These are phyloP conservation scores for Sphagnum magellanicum DNA, from an alignment of 228 moss, liverwort and hornwort species.

Conservation along the genomic window DNA sequence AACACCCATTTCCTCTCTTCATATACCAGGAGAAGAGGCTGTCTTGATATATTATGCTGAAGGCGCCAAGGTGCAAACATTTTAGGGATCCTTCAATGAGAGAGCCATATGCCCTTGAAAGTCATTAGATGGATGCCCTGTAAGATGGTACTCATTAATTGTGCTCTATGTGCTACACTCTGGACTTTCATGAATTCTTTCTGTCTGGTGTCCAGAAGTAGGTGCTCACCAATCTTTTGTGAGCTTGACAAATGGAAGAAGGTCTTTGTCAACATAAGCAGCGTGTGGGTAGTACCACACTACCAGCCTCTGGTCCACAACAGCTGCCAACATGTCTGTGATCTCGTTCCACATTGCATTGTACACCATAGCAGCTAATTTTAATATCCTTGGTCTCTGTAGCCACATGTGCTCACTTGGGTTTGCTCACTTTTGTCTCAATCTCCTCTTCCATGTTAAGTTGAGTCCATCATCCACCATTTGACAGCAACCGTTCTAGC, in stretches of 20 bases:
- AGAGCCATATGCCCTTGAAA: not conserved
- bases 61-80: no score
- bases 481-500: no score
- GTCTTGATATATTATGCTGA: no score
- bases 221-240: slow-evolving; percentile 64
- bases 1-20: no score
- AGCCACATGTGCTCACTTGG: not conserved
- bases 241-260: slow-evolving; percentile 70
- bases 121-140: no score
- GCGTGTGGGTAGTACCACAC: slow-evolving; percentile 87
- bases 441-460: no score
- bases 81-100: no score
- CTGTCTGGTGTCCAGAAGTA: not conserved
- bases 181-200: no score
- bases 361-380: slow-evolving; percentile 79
- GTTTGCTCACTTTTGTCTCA: not conserved
- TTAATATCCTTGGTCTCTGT: slow-evolving; percentile 62
- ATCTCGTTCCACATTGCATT: slow-evolving; percentile 80
- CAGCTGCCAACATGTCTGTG: slow-evolving; percentile 54
- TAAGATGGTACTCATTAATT: no score
- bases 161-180: no score
- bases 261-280: slow-evolving; percentile 65
- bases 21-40: no score
- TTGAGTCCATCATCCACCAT: no score
- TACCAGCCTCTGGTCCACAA: slow-evolving; percentile 58